These are phyloP conservation scores for Candida tallmaniae DNA, from an alignment of 805 yeast genomes.

Conservation along the genomic window DNA sequence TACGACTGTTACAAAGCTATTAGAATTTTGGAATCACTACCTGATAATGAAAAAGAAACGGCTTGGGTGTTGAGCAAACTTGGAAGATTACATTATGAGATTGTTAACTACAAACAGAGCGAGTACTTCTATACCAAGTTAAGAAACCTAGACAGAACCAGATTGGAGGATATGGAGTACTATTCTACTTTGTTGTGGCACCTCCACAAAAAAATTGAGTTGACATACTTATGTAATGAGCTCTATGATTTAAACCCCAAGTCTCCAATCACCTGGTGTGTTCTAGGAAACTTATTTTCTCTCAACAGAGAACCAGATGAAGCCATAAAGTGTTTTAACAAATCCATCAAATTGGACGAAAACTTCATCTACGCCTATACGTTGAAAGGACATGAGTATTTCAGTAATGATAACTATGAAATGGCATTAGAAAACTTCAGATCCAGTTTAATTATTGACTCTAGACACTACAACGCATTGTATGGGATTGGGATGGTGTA, in stretches of 20 bases:
- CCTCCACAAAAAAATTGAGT: conserved; percentile 69
- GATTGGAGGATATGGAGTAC: conserved; percentile 85
- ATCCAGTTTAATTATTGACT: conserved; percentile 68
- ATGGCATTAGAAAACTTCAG: conserved; percentile 82
- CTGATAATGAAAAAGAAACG: conserved; percentile 57
- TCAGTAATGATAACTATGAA: conserved; percentile 85
- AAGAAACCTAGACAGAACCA: conserved; percentile 66
- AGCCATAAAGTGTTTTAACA: conserved; percentile 81
- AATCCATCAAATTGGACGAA: conserved; percentile 66
- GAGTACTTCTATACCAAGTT: conserved; percentile 58
- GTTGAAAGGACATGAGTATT: conserved; percentile 87
- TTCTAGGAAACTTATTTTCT: conserved; percentile 84
- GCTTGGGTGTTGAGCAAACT: conserved; percentile 83
- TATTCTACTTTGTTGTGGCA: conserved; percentile 94
- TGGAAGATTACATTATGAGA: conserved; percentile 82
- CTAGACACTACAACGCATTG: conserved; percentile 87
- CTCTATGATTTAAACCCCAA: conserved; percentile 58
- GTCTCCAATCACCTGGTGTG: conserved; percentile 88
- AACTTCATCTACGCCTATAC: conserved; percentile 85
- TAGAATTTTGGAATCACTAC: conserved; percentile 58
- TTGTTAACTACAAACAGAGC: conserved; percentile 78
- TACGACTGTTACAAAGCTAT: conserved; percentile 83
- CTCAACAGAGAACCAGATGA: conserved; percentile 80
- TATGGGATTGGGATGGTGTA: conserved; percentile 96
- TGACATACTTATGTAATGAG: conserved; percentile 81